A percentile compares a stretch with the other conserved stretches of the same genome.
Conservation (phyloP, 352 stramenopile species). For the Phytophthora pinifolia region DNA sequence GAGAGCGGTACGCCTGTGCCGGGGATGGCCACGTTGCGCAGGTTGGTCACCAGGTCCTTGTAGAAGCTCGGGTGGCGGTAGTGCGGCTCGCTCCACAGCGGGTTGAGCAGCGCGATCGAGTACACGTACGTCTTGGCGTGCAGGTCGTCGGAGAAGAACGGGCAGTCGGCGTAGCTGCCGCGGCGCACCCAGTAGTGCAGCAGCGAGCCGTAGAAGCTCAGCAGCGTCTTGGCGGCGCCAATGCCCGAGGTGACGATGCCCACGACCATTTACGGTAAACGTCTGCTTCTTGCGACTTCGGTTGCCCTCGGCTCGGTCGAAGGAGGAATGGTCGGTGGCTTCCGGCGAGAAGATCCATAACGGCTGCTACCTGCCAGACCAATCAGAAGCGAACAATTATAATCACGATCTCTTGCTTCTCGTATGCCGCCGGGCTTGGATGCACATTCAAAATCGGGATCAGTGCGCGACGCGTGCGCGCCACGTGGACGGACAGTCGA, state of each 20-base stretch:
- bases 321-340: conserved; percentile 22
- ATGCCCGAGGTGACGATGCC: conserved; percentile 30
- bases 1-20: conserved; percentile 95
- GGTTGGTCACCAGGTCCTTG: conserved; percentile 95
- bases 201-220: conserved; percentile 80
- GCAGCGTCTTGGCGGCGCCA: conserved; percentile 37
- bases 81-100: conserved; percentile 95
- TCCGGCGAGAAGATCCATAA: conserved; percentile 26
- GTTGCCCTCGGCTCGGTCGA: conserved; percentile 17
- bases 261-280: conserved; percentile 37
- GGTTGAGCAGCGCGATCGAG: conserved; percentile 93
- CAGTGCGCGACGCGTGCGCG: no score
- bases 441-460: no score
- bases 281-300: conserved; percentile 2
- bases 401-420: conserved; percentile 18
- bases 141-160: conserved; percentile 77
- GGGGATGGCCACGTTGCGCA: conserved; percentile 97
- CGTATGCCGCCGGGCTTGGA: no score
- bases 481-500: no score
- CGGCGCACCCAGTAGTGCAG: conserved; percentile 79
- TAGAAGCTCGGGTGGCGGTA: conserved; percentile 96
- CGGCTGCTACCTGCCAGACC: conserved; percentile 3
- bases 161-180: conserved; percentile 71
- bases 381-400: conserved; percentile 9
- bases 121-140: conserved; percentile 94